Conservation (phyloP, 129 eudicot genomes). For the Logfia minima region DNA sequence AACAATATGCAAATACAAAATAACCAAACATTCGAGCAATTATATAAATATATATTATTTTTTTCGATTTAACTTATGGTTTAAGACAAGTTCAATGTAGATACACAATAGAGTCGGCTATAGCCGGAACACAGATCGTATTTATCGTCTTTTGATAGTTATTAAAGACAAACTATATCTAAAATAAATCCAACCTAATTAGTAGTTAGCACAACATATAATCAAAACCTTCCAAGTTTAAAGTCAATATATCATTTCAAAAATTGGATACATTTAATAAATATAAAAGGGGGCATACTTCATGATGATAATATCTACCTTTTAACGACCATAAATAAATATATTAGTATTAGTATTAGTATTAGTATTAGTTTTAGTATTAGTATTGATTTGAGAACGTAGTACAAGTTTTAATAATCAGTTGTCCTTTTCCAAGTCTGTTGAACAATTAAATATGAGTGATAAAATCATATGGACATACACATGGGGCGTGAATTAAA, state of each 20-base stretch:
- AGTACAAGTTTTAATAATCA: conserved; percentile 17
- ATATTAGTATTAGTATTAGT: too few relatives aligned
- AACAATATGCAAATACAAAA: not conserved
- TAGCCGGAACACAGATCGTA: not conserved
- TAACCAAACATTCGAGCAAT: not conserved
- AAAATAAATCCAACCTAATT: not conserved
- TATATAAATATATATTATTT: not conserved
- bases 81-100: conserved; percentile 2
- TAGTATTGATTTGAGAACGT: not conserved
- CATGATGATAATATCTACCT: too few relatives aligned
- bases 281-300: too few relatives aligned
- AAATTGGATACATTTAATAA: too few relatives aligned
- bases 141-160: not conserved
- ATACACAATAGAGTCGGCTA: conserved; percentile 1
- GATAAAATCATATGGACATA: too few relatives aligned
- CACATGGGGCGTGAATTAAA: conserved; percentile 32
- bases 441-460: conserved; percentile 21
- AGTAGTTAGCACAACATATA: not conserved
- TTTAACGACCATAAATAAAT: not conserved
- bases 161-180: not conserved
- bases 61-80: too few relatives aligned
- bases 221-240: not conserved
- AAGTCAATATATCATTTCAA: not conserved
- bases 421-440: conserved; percentile 29
- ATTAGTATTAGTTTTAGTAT: not conserved